These are phyloP conservation scores for Fusarium anguioides DNA, from an alignment of 2,329 filamentous ascomycete species.

Conservation along the genomic window DNA sequence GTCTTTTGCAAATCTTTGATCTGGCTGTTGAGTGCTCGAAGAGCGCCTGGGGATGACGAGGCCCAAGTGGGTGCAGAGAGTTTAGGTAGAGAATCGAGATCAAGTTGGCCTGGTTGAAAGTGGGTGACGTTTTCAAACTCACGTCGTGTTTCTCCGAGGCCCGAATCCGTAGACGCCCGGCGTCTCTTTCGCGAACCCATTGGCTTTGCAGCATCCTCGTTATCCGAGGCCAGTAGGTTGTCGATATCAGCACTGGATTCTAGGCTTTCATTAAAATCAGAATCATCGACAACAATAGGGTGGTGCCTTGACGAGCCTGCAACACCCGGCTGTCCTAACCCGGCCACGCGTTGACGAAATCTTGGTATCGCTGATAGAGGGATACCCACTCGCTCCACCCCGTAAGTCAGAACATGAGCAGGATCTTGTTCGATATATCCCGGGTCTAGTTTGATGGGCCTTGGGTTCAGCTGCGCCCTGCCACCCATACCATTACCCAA, in stretches of 20 bases:
- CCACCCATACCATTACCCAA: neutral
- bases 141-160: slow-evolving; percentile 23
- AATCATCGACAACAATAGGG: slow-evolving; percentile 12
- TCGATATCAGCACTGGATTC: slow-evolving; percentile 31
- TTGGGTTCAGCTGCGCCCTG: neutral
- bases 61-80: slow-evolving; percentile 58
- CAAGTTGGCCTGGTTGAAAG: slow-evolving; percentile 75
- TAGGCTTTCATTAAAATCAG: neutral
- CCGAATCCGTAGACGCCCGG: slow-evolving; percentile 36
- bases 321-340: neutral
- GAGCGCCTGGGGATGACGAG: slow-evolving; percentile 43
- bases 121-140: slow-evolving; percentile 41
- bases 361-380: slow-evolving; percentile 45
- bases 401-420: neutral
- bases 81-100: slow-evolving; percentile 69
- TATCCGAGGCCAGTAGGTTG: slow-evolving; percentile 38
- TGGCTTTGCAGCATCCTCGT: slow-evolving; percentile 6
- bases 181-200: slow-evolving; percentile 35
- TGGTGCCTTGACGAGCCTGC: neutral
- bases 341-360: slow-evolving; percentile 25
- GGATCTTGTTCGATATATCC: slow-evolving; percentile 46
- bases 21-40: slow-evolving; percentile 55
- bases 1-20: slow-evolving; percentile 71
- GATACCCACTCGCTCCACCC: slow-evolving; percentile 24
- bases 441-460: slow-evolving; percentile 42